Base-by-base conservation (phyloP, 768 basidiomycete species). In the Pisolithus sp. region DNA sequence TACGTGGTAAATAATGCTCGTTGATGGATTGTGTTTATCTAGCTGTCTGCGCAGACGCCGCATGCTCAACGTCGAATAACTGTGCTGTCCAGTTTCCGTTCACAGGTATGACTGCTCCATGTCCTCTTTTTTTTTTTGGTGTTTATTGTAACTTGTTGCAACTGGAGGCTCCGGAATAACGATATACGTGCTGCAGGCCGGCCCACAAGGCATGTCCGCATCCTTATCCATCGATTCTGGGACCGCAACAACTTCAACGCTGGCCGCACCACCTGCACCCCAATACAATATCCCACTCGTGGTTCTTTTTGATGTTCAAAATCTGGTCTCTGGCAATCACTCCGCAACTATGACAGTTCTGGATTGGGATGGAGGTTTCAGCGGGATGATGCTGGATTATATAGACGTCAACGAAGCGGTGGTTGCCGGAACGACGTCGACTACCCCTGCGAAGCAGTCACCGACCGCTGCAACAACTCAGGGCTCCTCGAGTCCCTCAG, bases 351-450 rank as follows among this genome's bases (percentile, higher is more conserved):
- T 65, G 64, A 63, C 53, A 23, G 64, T 66, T 17, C 42, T 52
- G 2, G 51, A 61, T 45, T 66, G 64, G 64, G 50, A 58, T 26
- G 62, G 62, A 7, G 40, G 51, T 17, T 55, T 54, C 41, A 66
- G 64, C 31, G 64, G 58, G 4, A 65, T 64, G 62, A 66, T 64
- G 62, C 31, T 66, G 38, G 64, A 64, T 42, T 66, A 66, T 48
- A 54, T 63, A 28, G 10, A 59, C 26, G 49, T 65, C 8, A 66
- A 59, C 49, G 58, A 66, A n/a, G 57, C 57, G 6, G 15, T 12
- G 24, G 61, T 65, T 45, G 1, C 50, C 5, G 23, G 26, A 37
- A 50, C 58, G 12, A 50, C 58, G 12, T 46, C 46, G 10, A 18
- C 42, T n/a, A 52, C 13, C 24, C 6, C 38, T 26, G 4, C 24